These are phyloP conservation scores for Heritiera fomes DNA, from an alignment of 345 rosid genomes.

Conservation along the genomic window DNA sequence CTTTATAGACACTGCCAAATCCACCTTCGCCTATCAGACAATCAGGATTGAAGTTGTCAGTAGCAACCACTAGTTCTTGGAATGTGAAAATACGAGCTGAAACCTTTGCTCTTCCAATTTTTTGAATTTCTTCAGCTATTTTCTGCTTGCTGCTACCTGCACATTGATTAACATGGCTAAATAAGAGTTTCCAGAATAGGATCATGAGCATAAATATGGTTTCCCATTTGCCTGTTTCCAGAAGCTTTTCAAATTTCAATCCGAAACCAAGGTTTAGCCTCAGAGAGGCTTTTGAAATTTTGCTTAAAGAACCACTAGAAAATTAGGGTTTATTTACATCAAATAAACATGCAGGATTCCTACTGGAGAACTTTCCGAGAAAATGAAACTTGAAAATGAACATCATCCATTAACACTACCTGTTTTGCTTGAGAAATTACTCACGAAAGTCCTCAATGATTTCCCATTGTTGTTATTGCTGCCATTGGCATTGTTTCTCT, in stretches of 20 bases:
- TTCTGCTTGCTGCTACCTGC: conserved; percentile 46
- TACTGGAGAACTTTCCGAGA: neutral
- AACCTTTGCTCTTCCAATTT: conserved; percentile 40
- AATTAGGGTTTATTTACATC: neutral
- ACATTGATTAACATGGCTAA: conserved; percentile 11
- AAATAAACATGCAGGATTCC: neutral
- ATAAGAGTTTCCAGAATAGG: neutral
- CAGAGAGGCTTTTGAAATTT: neutral
- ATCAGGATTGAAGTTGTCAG: conserved; percentile 50
- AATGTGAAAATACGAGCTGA: conserved; percentile 40
- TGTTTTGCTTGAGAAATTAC: conserved; percentile 30
- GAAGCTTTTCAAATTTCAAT: neutral
- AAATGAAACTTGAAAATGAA: neutral
- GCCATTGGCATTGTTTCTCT: neutral
- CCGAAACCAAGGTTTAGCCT: neutral
- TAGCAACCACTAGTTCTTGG: conserved; percentile 50
- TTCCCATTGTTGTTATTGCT: neutral
- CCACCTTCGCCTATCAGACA: conserved; percentile 71
- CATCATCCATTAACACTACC: conserved; percentile 28
- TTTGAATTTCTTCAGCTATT: conserved; percentile 50
- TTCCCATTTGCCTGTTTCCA: neutral
- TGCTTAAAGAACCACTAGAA: neutral
- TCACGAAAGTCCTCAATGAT: conserved; percentile 29
- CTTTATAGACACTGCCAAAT: conserved; percentile 61
- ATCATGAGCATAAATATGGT: neutral